Evolutionary conservation across 116 monocot genomes (phyloP).

Genomic region (Dioscorea cayenensis): DNA sequence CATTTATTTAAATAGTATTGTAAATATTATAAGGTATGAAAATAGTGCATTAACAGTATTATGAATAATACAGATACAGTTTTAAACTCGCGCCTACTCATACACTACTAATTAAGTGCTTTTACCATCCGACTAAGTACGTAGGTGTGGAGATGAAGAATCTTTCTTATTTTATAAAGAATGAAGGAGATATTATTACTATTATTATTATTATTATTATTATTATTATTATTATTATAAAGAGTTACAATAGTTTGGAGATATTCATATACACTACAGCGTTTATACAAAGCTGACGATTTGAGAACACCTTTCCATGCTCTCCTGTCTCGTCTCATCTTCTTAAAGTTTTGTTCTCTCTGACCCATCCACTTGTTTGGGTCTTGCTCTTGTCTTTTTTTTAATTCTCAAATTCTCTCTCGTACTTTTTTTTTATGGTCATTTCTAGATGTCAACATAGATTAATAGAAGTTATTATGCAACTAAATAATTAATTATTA

Average conservation of each 20-base stretch:
- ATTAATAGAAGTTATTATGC: not conserved
- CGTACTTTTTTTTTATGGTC: not conserved
- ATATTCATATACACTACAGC: not conserved
- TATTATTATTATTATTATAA: not conserved
- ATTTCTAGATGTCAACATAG: not conserved
- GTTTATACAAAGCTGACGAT: not conserved
- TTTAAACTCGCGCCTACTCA: too few relatives aligned
- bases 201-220: too few relatives aligned
- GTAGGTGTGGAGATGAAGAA: too few relatives aligned
- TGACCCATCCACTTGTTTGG: constrained; percentile 1
- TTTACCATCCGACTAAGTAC: too few relatives aligned
- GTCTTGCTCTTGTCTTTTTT: not conserved
- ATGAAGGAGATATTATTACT: not conserved
- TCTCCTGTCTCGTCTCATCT: not conserved
- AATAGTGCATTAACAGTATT: too few relatives aligned
- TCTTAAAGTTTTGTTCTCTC: not conserved
- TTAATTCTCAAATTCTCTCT: not conserved
- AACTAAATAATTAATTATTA: not conserved
- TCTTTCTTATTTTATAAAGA: too few relatives aligned
- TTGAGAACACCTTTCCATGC: not conserved
- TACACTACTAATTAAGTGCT: too few relatives aligned
- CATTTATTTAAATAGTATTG: too few relatives aligned
- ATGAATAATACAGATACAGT: too few relatives aligned
- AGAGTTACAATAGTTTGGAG: not conserved
- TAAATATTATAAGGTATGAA: too few relatives aligned